Evolutionary conservation across 768 basidiomycete genomes (phyloP).

Genomic region (Termitomyces sp.): DNA sequence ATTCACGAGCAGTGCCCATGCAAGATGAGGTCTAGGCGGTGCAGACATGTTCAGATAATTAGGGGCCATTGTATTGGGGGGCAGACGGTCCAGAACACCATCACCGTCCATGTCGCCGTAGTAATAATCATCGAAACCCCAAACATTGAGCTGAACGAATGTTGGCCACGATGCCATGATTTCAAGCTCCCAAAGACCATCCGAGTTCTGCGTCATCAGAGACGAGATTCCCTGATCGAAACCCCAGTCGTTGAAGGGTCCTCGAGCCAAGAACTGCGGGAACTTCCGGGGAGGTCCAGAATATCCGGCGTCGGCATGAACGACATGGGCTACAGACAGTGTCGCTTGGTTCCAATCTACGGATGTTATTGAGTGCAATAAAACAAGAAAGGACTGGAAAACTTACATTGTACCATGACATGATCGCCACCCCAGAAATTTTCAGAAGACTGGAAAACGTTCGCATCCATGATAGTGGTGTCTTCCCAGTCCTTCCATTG

Average conservation of each 20-base stretch:
- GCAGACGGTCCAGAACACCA: slow-evolving; percentile 84
- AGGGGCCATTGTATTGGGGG: slow-evolving; percentile 79
- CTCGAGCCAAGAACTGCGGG: slow-evolving; percentile 83
- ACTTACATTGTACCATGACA: slow-evolving; percentile 84
- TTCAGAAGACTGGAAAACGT: slow-evolving; percentile 43
- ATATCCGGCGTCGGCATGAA: slow-evolving; percentile 75
- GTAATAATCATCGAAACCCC: slow-evolving; percentile 87
- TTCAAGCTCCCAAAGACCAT: slow-evolving; percentile 79
- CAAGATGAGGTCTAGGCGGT: slow-evolving; percentile 81
- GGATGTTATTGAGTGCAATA: background rate
- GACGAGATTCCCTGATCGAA: slow-evolving; percentile 79
- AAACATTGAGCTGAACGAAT: slow-evolving; percentile 86
- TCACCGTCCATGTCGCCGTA: slow-evolving; percentile 90
- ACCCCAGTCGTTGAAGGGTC: slow-evolving; percentile 90
- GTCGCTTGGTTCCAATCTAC: slow-evolving; percentile 76
- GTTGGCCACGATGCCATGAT: slow-evolving; percentile 91
- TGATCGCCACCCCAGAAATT: slow-evolving; percentile 82
- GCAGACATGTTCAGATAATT: slow-evolving; percentile 92
- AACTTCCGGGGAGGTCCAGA: slow-evolving; percentile 59
- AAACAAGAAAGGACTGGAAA: background rate
- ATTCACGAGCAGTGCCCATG: slow-evolving; percentile 81
- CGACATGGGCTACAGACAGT: slow-evolving; percentile 55
- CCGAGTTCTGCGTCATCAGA: slow-evolving; percentile 56
- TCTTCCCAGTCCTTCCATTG: slow-evolving; percentile 78
- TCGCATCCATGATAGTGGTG: slow-evolving; percentile 55